phyloP scores from a whole-genome alignment of 202 grass and related monocot species.

The Dendrocalamus latiflorus region DNA sequence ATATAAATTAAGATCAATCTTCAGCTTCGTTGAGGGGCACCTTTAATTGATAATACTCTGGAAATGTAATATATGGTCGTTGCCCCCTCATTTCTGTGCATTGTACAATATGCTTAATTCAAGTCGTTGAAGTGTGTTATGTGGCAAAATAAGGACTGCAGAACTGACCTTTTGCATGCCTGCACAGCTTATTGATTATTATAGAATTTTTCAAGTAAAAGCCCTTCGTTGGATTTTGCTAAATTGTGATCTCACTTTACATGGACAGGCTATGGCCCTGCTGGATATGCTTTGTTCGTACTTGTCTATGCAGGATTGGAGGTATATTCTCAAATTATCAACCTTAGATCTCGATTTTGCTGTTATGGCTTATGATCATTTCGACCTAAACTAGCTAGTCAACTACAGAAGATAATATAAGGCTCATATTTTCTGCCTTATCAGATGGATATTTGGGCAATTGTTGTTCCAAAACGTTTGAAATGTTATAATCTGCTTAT shows the following conservation, averaged over 20 bases:
- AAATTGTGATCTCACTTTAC: slow-evolving; percentile 3
- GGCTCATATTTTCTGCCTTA: background rate
- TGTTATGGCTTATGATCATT: background rate
- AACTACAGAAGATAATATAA: background rate
- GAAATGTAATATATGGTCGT: background rate
- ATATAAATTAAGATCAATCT: background rate
- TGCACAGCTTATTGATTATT: background rate
- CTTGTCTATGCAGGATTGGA: slow-evolving; percentile 90
- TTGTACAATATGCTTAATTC: background rate
- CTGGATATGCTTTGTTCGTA: slow-evolving; percentile 91
- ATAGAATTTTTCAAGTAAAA: background rate
- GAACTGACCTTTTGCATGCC: background rate
- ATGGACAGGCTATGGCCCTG: slow-evolving; percentile 79
- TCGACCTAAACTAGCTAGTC: background rate
- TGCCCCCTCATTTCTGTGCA: background rate
- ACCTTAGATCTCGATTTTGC: background rate
- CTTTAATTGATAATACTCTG: background rate
- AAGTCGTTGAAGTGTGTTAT: background rate
- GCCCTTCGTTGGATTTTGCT: background rate
- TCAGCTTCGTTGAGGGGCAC: background rate
- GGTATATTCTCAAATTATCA: slow-evolving; percentile 39
- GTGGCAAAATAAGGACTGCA: background rate
- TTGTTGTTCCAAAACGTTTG: background rate
- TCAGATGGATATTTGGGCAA: background rate
- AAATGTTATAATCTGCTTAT: background rate